These are phyloP conservation scores for Mycoemilia scoparia DNA, from an alignment of 192 early-diverging fungal species.

Conservation along the genomic window DNA sequence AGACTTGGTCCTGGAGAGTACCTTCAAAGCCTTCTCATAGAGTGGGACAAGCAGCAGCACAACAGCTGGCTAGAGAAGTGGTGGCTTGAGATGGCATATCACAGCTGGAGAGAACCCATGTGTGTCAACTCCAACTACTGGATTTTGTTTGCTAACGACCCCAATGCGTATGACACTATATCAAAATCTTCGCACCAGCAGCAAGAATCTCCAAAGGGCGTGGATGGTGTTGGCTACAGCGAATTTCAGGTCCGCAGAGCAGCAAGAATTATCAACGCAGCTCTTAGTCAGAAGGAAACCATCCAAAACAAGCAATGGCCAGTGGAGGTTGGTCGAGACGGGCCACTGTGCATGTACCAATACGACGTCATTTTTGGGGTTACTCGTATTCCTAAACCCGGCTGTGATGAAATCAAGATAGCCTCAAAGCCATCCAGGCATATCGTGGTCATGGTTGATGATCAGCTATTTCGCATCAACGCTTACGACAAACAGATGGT, in stretches of 20 bases:
- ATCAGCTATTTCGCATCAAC: constrained; percentile 62
- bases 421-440: constrained; percentile 11
- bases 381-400: constrained; percentile 61
- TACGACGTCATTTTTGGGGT: constrained; percentile 60
- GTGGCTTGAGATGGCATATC: constrained; percentile 56
- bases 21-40: constrained; percentile 43
- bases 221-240: constrained; percentile 35
- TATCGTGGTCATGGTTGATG: constrained; percentile 47
- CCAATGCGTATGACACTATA: constrained; percentile 28
- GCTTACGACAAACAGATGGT: constrained; percentile 37
- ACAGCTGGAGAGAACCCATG: constrained; percentile 60
- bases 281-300: constrained; percentile 57
- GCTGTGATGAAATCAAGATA: constrained; percentile 46
- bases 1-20: constrained; percentile 23
- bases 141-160: constrained; percentile 47
- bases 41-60: constrained; percentile 35
- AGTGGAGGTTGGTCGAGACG: constrained; percentile 42
- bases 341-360: constrained; percentile 72
- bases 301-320: constrained; percentile 38
- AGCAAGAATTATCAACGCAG: constrained; percentile 42
- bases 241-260: constrained; percentile 66
- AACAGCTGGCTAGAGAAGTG: constrained; percentile 53
- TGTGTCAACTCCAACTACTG: constrained; percentile 85
- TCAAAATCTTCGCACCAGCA: too few relatives aligned
- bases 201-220: constrained; percentile 8